Conservation (phyloP, 164 flowering plant genomes). For the Akebia trifoliata region DNA sequence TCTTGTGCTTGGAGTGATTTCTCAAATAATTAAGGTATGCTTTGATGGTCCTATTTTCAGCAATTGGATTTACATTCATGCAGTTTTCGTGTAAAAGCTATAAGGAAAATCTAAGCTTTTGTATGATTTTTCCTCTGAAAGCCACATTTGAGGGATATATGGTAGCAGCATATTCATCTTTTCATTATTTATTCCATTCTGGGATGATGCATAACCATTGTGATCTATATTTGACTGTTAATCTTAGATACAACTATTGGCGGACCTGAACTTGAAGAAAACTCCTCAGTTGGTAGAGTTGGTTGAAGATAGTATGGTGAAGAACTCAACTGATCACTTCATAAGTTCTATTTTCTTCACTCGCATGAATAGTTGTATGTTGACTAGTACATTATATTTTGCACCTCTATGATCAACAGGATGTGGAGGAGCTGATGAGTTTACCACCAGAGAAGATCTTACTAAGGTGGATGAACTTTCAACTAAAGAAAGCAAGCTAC, state of each 20-base stretch:
- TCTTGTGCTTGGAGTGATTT: slow-evolving; percentile 83
- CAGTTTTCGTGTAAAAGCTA: not conserved
- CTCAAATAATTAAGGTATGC: slow-evolving; percentile 86
- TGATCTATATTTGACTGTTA: slow-evolving; percentile 2
- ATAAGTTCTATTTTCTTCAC: not conserved
- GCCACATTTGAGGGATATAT: too few relatives aligned
- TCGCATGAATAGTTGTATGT: not conserved
- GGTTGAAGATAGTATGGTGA: slow-evolving; percentile 80
- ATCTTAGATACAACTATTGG: slow-evolving; percentile 79
- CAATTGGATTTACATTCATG: not conserved
- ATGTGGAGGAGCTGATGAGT: slow-evolving; percentile 74
- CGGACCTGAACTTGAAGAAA: slow-evolving; percentile 89
- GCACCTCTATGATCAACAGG: slow-evolving; percentile 35
- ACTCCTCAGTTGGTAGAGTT: slow-evolving; percentile 89
- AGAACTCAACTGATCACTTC: not conserved
- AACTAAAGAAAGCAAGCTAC: slow-evolving; percentile 59
- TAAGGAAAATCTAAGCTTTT: not conserved
- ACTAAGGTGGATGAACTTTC: slow-evolving; percentile 85
- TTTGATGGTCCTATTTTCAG: not conserved
- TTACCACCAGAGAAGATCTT: slow-evolving; percentile 71
- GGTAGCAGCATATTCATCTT: not conserved
- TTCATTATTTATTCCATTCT: not conserved
- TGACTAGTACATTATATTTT: not conserved
- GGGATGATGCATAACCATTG: not conserved
- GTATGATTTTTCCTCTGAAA: too few relatives aligned